phyloP scores from a whole-genome alignment of 1,284 basidiomycete genomes.

The Tylopilus sp. region DNA sequence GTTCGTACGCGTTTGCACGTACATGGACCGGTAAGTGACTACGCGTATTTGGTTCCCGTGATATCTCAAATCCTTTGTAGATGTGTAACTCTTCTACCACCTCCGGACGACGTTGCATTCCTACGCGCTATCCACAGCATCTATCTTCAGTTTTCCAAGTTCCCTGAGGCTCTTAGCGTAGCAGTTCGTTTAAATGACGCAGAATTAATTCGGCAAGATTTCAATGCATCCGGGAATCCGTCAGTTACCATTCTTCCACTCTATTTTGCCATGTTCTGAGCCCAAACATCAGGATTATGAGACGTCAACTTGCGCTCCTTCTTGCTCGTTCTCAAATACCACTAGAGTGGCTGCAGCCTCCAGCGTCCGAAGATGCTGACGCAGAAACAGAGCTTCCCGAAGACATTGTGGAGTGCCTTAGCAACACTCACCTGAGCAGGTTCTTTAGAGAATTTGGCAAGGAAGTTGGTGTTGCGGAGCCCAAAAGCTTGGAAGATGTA shows the following conservation, averaged over 20 bases:
- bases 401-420: conserved; percentile 82
- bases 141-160: conserved; percentile 86
- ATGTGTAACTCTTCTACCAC: conserved; percentile 89
- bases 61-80: conserved; percentile 40
- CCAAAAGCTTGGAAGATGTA: conserved; percentile 93
- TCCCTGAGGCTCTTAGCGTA: conserved; percentile 88
- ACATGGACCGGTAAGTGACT: conserved; percentile 85
- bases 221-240: conserved; percentile 84
- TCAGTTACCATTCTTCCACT: conserved; percentile 39
- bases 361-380: conserved; percentile 52
- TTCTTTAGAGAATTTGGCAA: conserved; percentile 94
- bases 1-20: conserved; percentile 91
- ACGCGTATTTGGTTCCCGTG: neutral
- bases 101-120: conserved; percentile 92
- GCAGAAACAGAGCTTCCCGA: conserved; percentile 73
- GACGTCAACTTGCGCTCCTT: conserved; percentile 92
- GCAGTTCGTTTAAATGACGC: conserved; percentile 86
- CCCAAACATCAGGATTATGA: conserved; percentile 68
- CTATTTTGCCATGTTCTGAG: conserved; percentile 16
- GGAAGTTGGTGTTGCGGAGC: conserved; percentile 88
- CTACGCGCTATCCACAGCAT: conserved; percentile 88
- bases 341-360: conserved; percentile 81
- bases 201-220: conserved; percentile 81
- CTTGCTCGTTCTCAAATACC: conserved; percentile 93
- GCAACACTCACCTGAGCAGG: conserved; percentile 79